Evolutionary conservation across 345 rosid genomes (phyloP), one percentile per base, ranked within the genome.

Genomic region (Balakata baccata): DNA sequence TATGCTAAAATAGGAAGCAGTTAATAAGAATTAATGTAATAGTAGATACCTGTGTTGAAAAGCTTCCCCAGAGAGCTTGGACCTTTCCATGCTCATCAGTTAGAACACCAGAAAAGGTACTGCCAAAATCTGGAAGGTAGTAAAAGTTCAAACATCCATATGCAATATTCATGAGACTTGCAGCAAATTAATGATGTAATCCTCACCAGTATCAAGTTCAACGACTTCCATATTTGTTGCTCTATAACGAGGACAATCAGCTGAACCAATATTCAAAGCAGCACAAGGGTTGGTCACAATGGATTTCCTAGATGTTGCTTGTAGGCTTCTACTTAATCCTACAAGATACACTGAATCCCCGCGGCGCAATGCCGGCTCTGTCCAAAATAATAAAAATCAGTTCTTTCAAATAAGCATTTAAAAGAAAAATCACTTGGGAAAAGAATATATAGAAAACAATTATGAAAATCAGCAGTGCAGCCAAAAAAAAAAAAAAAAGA

Each of bases 141-240:
- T 34, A 71, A 45, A 46, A 50, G 43, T 47, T 38, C 16, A 29
- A 17, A 58, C 34, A 34, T 22, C 8, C 34, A 74, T 34, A 29
- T 23, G 63, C 25, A 20, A 34, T 45, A 79, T 63, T 12, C 10
- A 25, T 3, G 58, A 37, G 25, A 68, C 45, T 11, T 50, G 12
- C 58, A 54, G 20, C 47, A n/a, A 14, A 39, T 23, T 23, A 18
- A 29, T 23, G 38, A 66, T 43, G 38, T 9, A 57, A 54, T 74
- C 54, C 81, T 66, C 73, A 89, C 98, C 97, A n/a, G 97, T 89
- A 85, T 92, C 97, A 71, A 94, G 88, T 81, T 94, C 98, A 77
- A 94, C 87, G 46, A 90, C 94, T 86, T 94, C 97, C 93, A 90
- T 94, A 84, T 94, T 94, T 67, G 92, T 90, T 73, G 98, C 98